Conservation (phyloP, 345 rosid species). For the Eucalyptus curtisii region DNA sequence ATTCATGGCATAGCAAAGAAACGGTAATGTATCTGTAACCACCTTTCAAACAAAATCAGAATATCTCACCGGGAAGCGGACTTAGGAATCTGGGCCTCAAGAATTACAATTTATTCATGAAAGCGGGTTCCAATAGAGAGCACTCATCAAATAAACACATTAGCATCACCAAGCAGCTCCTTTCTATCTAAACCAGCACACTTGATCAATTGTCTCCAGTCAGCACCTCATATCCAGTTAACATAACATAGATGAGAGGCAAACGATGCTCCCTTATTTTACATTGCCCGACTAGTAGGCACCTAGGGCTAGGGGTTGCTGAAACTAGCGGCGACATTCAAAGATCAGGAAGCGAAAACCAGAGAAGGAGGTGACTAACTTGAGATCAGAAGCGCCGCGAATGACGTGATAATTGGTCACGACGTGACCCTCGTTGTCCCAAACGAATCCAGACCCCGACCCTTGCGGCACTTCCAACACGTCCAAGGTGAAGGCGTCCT, state of each 20-base stretch:
- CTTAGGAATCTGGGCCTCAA: not conserved
- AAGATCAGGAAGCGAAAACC: not conserved
- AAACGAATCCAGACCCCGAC: slow-evolving; percentile 91
- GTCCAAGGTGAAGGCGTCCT: slow-evolving; percentile 90
- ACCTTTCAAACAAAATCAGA: not conserved
- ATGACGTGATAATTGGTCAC: slow-evolving; percentile 96
- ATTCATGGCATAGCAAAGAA: not conserved
- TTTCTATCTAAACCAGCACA: not conserved
- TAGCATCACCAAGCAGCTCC: not conserved
- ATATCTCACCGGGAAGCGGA: not conserved
- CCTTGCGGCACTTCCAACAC: slow-evolving; percentile 98
- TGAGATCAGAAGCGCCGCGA: slow-evolving; percentile 97
- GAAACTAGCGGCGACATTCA: not conserved
- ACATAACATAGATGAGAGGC: not conserved
- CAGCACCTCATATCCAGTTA: not conserved
- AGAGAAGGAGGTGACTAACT: slow-evolving; percentile 18
- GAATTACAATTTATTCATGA: rapidly evolving
- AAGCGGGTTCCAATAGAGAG: rapidly evolving
- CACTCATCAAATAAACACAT: not conserved
- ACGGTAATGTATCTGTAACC: not conserved
- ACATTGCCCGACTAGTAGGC: not conserved
- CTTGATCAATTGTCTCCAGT: not conserved
- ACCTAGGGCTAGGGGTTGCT: not conserved
- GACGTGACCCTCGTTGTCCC: slow-evolving; percentile 77
- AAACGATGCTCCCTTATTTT: not conserved